phyloP scores from a whole-genome alignment of 2,329 filamentous ascomycete genomes.

The Cladosporium sp. region DNA sequence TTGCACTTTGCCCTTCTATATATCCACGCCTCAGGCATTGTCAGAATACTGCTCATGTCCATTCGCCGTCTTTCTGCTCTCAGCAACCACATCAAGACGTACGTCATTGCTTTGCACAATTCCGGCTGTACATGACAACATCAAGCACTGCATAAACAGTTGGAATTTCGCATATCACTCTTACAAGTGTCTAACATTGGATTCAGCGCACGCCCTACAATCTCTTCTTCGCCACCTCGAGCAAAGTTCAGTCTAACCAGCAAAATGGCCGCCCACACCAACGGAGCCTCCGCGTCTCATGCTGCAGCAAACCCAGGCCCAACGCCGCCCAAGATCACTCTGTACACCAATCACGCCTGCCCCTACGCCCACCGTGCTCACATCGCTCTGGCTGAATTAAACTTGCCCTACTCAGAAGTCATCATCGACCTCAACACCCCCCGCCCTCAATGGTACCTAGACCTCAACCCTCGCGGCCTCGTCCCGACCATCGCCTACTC shows the following conservation, averaged over 20 bases:
- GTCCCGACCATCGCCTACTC: slow-evolving; percentile 68
- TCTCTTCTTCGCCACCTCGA: neutral
- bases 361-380: slow-evolving; percentile 70
- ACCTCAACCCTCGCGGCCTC: slow-evolving; percentile 73
- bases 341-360: slow-evolving; percentile 68
- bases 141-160: neutral
- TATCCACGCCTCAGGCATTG: neutral
- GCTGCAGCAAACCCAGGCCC: neutral
- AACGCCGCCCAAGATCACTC: slow-evolving; percentile 49
- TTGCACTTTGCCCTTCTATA: neutral
- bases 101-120: neutral
- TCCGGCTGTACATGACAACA: neutral
- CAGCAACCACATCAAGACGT: slow-evolving; percentile 1
- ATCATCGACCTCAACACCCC: slow-evolving; percentile 65
- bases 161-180: too few relatives aligned
- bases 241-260: neutral
- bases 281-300: slow-evolving; percentile 9
- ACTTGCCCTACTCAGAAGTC: slow-evolving; percentile 31
- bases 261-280: slow-evolving; percentile 10
- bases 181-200: neutral
- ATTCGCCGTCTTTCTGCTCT: slow-evolving; percentile 3
- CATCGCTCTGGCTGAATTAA: slow-evolving; percentile 30
- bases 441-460: slow-evolving; percentile 68
- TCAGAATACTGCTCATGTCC: neutral
- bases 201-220: neutral